Evolutionary conservation across 108 stramenopile genomes (phyloP).

Genomic region (Nannochloropsis gaditana): DNA sequence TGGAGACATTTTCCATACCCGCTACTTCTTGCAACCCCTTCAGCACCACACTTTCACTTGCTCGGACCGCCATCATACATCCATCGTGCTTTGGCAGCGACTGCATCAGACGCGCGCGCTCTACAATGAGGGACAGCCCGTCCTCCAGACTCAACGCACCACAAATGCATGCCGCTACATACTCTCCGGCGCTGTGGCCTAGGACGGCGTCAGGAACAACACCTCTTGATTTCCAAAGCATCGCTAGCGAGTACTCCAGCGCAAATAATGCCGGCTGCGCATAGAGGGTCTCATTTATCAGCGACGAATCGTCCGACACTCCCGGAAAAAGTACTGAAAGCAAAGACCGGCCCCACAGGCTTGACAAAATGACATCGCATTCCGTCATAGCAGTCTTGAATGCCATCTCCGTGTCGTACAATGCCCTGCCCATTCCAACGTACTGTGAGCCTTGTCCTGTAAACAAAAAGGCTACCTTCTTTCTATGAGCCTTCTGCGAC

Average conservation of each 20-base stretch:
- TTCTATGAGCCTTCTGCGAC: neutral
- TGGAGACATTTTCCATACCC: neutral
- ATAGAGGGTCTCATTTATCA: conserved; percentile 48
- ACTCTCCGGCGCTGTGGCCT: conserved; percentile 53
- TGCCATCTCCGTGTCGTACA: conserved; percentile 41
- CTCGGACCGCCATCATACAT: conserved; percentile 29
- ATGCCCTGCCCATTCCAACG: conserved; percentile 43
- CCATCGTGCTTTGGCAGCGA: conserved; percentile 18
- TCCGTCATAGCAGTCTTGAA: conserved; percentile 37
- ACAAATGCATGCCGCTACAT: conserved; percentile 43
- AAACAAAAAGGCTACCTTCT: conserved; percentile 51
- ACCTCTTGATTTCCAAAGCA: conserved; percentile 24
- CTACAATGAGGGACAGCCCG: conserved; percentile 22
- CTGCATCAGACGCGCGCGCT: conserved; percentile 24
- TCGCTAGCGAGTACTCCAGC: conserved; percentile 43
- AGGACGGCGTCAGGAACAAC: conserved; percentile 37
- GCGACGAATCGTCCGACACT: neutral
- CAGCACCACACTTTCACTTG: neutral
- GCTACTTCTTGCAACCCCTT: conserved; percentile 18
- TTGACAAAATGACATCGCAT: conserved; percentile 33
- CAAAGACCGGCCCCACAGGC: neutral
- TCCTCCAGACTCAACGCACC: conserved; percentile 44
- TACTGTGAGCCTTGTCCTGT: conserved; percentile 55
- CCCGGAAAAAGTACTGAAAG: neutral
- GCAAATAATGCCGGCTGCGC: conserved; percentile 51